phyloP scores from a whole-genome alignment of 495 filamentous ascomycete genomes.

The Penicillium waksmanii region DNA sequence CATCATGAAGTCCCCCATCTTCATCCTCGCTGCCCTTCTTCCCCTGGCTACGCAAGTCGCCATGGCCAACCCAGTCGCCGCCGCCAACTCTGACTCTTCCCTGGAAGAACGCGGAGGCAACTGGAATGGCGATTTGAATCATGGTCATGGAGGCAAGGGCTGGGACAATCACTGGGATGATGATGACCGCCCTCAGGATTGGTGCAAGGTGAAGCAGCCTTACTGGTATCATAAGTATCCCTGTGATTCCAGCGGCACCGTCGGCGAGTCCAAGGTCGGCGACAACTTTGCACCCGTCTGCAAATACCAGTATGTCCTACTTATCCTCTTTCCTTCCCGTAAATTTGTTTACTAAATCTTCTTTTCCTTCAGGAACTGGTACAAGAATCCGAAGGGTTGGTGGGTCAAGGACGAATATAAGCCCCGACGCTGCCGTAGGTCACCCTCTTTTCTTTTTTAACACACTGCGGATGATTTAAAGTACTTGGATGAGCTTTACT shows the following conservation, averaged over 20 bases:
- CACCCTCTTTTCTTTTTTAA: neutral
- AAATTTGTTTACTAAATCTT: neutral
- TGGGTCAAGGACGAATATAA: slow-evolving; percentile 5
- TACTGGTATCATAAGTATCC: slow-evolving; percentile 11
- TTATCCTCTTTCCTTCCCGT: neutral
- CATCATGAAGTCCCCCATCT: neutral
- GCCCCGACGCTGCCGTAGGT: neutral
- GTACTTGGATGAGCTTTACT: neutral
- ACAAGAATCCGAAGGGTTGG: slow-evolving; percentile 11
- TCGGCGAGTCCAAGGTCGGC: slow-evolving; percentile 3
- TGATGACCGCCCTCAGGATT: neutral
- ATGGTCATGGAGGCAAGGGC: neutral
- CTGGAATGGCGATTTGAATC: too few species aligned
- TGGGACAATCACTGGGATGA: neutral
- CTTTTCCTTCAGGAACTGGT: slow-evolving; percentile 6
- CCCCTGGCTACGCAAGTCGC: neutral
- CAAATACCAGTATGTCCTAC: slow-evolving; percentile 8
- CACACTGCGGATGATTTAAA: neutral
- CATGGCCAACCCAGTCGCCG: neutral
- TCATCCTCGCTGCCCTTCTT: neutral
- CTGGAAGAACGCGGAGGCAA: neutral
- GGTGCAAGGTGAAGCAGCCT: neutral
- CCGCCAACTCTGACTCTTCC: neutral
- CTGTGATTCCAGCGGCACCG: neutral
- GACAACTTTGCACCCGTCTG: slow-evolving; percentile 9